phyloP scores from a whole-genome alignment of 1,284 basidiomycete genomes.

The Marasmius fiardii region DNA sequence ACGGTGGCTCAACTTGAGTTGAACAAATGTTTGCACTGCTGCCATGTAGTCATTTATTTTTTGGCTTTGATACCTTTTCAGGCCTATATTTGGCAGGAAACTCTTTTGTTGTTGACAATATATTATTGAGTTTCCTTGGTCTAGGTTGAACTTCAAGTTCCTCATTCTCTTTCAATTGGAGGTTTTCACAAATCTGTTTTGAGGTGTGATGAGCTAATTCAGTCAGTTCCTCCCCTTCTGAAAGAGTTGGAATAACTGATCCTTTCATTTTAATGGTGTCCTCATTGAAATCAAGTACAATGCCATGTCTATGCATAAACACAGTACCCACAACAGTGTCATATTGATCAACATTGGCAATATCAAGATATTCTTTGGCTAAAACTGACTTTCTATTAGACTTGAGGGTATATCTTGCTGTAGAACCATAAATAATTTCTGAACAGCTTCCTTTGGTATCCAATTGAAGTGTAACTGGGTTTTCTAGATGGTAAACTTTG shows the following conservation, averaged over 20 bases:
- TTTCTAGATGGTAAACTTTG: constrained; percentile 12
- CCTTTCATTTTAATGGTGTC: not conserved
- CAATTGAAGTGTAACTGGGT: constrained; percentile 19
- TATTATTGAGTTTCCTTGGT: not conserved
- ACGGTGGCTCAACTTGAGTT: not conserved
- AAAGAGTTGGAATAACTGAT: not conserved
- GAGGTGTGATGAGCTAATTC: not conserved
- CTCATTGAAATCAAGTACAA: not conserved
- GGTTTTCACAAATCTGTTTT: not conserved
- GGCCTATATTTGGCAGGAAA: not conserved
- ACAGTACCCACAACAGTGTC: no score
- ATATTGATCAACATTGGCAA: no score
- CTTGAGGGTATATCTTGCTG: not conserved
- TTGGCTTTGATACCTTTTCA: no score
- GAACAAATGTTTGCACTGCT: not conserved
- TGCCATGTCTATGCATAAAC: not conserved
- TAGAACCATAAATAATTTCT: constrained; percentile 19
- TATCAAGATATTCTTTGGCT: no score
- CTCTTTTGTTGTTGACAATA: not conserved
- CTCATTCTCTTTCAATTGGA: not conserved
- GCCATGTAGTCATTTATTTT: not conserved
- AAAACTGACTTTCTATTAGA: not conserved
- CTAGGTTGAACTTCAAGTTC: not conserved
- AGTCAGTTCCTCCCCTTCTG: no score
- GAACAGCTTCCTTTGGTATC: constrained; percentile 20